Conservation (phyloP, 352 stramenopile species). For the Phytophthora agathidicida region DNA sequence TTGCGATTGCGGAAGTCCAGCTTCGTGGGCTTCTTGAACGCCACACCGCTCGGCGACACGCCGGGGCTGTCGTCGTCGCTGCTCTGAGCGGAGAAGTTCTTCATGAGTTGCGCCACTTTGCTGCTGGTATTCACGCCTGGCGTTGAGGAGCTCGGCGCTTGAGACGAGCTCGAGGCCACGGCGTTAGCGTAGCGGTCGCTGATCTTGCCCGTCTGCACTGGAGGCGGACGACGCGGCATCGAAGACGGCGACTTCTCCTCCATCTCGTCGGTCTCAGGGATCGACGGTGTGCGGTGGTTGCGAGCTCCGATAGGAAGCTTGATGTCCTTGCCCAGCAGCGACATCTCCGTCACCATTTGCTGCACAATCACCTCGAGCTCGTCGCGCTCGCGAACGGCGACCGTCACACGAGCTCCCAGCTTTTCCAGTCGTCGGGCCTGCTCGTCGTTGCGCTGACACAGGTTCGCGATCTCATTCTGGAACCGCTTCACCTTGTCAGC, state of each 20-base stretch:
- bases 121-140: slow-evolving; percentile 35
- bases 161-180: slow-evolving; percentile 31
- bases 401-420: slow-evolving; percentile 49
- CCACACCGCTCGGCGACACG: slow-evolving; percentile 23
- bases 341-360: slow-evolving; percentile 65
- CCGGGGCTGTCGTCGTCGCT: slow-evolving; percentile 16
- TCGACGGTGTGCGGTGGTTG: slow-evolving; percentile 25
- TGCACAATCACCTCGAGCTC: slow-evolving; percentile 70
- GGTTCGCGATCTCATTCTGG: slow-evolving; percentile 47
- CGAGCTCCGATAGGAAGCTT: slow-evolving; percentile 13
- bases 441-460: slow-evolving; percentile 66
- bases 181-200: slow-evolving; percentile 57
- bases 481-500: slow-evolving; percentile 57
- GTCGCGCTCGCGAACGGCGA: slow-evolving; percentile 53
- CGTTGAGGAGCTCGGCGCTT: slow-evolving; percentile 11
- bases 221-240: background rate
- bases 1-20: slow-evolving; percentile 51
- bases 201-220: slow-evolving; percentile 37
- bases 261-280: slow-evolving; percentile 22
- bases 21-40: slow-evolving; percentile 40
- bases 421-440: slow-evolving; percentile 57
- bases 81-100: slow-evolving; percentile 64
- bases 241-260: slow-evolving; percentile 32
- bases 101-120: slow-evolving; percentile 74
- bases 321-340: slow-evolving; percentile 34